Base-by-base conservation (phyloP, 2,329 filamentous ascomycete species). In the Colletotrichum kahawae region DNA sequence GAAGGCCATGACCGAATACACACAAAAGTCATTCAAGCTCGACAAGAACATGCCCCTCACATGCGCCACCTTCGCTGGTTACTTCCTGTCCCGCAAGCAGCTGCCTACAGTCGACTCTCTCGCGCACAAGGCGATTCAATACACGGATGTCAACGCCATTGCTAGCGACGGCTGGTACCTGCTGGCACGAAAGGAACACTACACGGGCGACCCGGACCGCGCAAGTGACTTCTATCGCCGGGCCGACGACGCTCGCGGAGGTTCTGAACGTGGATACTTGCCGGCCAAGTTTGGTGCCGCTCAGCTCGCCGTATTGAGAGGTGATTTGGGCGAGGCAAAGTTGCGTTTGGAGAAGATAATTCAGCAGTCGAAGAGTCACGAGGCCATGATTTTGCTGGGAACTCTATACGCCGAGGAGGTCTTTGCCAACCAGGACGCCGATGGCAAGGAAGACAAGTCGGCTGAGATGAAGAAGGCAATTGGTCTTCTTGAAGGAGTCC, bases 81-180 rank as follows among this genome's bases (percentile, higher is more conserved):
- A 98, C 84, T 98, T 98, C 84, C 87, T 98, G 33, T 93, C 95
- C 3, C 91, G 94, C 80, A 97, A 95, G 82, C 92, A 92, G 10
- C 93, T 95, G 84, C 86, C 91, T 29, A 95, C 95, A 75, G 95
- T 97, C 12, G 95, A 98, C 78, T 92, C 93, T 24, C 89, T 99
- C 21, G 95, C 96, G 9, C 94, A 96, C 82, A 97, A 97, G 83
- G 96, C 97, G 8, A 98, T 99, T 77, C 95, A 98, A 81, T 93
- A 95, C 80, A 98, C 97, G 4, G 97, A 99, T 82, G 95, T 98
- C 79, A 98, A 98, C 83, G 95, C 96, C 5, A 95, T 98, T 83
- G 96, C 96, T 29, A 98, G 96, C 85, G 97, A 99, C 82, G 97
- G 97, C 43, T 98, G 96, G 96, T 99, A 98, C 84, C 86, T 98